Evolutionary conservation across 2,329 filamentous ascomycete species (phyloP), one percentile per base, ranked within the genome.

Genomic region (Fusarium subglutinans): DNA sequence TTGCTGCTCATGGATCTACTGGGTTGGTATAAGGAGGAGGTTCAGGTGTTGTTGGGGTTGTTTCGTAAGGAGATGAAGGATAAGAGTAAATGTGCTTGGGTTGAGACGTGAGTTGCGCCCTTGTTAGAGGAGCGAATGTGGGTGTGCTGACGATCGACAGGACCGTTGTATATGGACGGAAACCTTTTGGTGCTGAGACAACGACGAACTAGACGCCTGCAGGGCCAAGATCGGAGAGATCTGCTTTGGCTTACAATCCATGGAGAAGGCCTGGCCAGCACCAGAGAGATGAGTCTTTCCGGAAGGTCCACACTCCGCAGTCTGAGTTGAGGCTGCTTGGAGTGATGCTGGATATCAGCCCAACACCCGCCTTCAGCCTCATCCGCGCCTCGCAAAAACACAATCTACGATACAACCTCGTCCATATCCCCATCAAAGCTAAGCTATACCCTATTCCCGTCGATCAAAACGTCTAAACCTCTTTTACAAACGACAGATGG

Each of bases 1-100:
- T 78, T 77, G 10, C 69, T 79, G 1, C 45, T 79, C 8, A 76
- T 77, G 11, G 75, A 82, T 45, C 40, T 82, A 10, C 24, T 82
- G 45, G 80, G 79, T 0, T 80, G 79, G 79, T 68, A 66, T 3
- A 66, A 66, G 15, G 79, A 81, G 0, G 76, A 81, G 59, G 66
- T 80, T 4, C 4, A 68, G n/a, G 72, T 77, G 5, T 47, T 82
- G 14, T 61, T 78, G 30, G 63, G 58, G 8, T 37, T 78, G 55
- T 79, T 79, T 54, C 61, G 77, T 6, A 53, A 48, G 17, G 75
- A 74, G 58, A 64, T 72, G 53, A 70, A 28, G 43, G 66, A 64
- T 14, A 74, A 44, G 64, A 50, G 26, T 14, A 72, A 72, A 8
- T 72, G 51, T 43, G 65, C 48, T 5, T 76, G 73, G 73, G 57